Conservation (phyloP, 164 flowering plant species). For the Stephania cephalantha region DNA sequence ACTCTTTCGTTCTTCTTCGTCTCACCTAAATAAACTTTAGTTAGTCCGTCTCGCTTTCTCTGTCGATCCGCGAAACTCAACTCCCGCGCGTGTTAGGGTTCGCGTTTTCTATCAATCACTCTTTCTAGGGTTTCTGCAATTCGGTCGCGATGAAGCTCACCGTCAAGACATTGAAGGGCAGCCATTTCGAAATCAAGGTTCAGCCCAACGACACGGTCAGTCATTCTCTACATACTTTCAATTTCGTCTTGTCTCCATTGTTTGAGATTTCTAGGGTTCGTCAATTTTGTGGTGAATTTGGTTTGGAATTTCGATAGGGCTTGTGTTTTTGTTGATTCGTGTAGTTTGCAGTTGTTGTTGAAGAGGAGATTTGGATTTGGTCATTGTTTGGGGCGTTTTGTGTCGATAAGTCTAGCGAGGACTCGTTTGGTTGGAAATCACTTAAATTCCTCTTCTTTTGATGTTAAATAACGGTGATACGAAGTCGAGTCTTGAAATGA, state of each 20-base stretch:
- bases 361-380: too few species aligned
- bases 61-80: not conserved
- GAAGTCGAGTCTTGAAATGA: too few species aligned
- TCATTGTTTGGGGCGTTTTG: too few species aligned
- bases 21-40: not conserved
- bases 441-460: too few species aligned
- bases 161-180: constrained; percentile 94
- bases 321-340: not conserved
- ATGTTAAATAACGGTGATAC: too few species aligned
- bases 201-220: constrained; percentile 74
- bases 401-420: too few species aligned
- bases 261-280: not conserved
- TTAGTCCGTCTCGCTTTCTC: not conserved
- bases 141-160: constrained; percentile 76
- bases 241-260: not conserved
- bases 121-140: constrained; percentile 1
- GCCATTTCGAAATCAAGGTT: constrained; percentile 91
- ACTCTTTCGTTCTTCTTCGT: not conserved
- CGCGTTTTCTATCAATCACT: not conserved
- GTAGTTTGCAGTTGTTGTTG: not conserved
- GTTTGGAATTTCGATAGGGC: not conserved
- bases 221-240: not conserved
- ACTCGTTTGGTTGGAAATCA: too few species aligned
- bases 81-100: constrained; percentile 12
- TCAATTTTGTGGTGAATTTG: not conserved